Conservation (phyloP, 805 yeast genomes). For the Clavispora asparagi region DNA sequence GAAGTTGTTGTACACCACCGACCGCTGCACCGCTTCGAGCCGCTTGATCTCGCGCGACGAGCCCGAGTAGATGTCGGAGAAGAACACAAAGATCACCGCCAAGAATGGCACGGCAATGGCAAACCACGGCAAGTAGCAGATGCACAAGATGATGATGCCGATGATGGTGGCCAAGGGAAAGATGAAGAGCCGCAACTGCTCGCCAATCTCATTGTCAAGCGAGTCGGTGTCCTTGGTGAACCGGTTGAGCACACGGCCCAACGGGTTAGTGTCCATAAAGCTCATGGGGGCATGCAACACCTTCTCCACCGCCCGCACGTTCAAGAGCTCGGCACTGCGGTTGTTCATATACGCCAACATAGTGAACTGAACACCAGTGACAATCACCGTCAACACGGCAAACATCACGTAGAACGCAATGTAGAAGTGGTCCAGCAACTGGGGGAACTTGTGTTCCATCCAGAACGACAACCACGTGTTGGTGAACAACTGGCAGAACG, state of each 20-base stretch:
- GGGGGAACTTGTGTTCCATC: slow-evolving; percentile 30
- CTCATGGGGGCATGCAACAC: slow-evolving; percentile 40
- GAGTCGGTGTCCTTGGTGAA: slow-evolving; percentile 43
- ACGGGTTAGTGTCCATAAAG: slow-evolving; percentile 39
- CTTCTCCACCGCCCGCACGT: slow-evolving; percentile 32
- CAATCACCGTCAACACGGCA: slow-evolving; percentile 33
- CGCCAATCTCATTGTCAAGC: slow-evolving; percentile 42
- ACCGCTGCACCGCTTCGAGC: slow-evolving; percentile 44
- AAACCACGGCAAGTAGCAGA: slow-evolving; percentile 50
- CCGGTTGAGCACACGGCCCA: slow-evolving; percentile 41
- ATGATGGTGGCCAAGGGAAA: slow-evolving; percentile 35
- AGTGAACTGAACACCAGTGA: slow-evolving; percentile 35
- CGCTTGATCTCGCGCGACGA: slow-evolving; percentile 45
- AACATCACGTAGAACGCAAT: slow-evolving; percentile 31
- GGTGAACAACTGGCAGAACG: slow-evolving; percentile 38
- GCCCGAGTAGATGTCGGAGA: slow-evolving; percentile 43
- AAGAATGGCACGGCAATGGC: slow-evolving; percentile 52
- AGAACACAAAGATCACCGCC: slow-evolving; percentile 30
- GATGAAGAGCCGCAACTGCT: slow-evolving; percentile 35
- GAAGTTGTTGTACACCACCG: slow-evolving; percentile 45
- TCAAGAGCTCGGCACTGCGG: slow-evolving; percentile 30
- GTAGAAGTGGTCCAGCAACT: slow-evolving; percentile 26
- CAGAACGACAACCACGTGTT: slow-evolving; percentile 43
- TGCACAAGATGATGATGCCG: slow-evolving; percentile 37
- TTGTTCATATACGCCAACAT: slow-evolving; percentile 41